Evolutionary conservation across 768 basidiomycete species (phyloP).

Genomic region (Tricholoma matsutake): DNA sequence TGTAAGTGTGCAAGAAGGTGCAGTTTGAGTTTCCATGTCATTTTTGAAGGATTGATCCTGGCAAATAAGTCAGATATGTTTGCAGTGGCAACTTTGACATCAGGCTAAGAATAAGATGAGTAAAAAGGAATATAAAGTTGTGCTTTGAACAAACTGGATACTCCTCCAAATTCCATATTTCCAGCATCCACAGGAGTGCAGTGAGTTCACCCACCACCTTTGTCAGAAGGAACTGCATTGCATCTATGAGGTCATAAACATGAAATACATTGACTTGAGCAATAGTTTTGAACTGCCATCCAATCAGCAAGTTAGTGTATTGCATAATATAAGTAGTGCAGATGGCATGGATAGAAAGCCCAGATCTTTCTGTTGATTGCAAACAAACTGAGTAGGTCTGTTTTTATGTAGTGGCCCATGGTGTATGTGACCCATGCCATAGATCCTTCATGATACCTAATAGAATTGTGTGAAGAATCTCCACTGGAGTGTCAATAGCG

Average conservation of each 20-base stretch:
- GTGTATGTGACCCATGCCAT: no score
- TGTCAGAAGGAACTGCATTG: conserved; percentile 22
- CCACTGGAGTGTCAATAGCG: conserved; percentile 32
- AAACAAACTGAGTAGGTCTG: no score
- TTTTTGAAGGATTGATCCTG: conserved; percentile 31
- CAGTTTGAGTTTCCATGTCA: conserved; percentile 33
- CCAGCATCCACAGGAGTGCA: conserved; percentile 39
- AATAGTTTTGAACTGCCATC: conserved; percentile 39
- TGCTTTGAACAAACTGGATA: conserved; percentile 27
- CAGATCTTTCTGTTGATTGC: conserved; percentile 29
- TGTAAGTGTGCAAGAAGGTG: conserved; percentile 33
- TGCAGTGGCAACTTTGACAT: conserved; percentile 24
- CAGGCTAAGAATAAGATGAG: conserved; percentile 17
- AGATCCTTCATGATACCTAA: no score
- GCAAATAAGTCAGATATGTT: conserved; percentile 37
- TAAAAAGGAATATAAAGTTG: not conserved
- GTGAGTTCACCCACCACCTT: conserved; percentile 31
- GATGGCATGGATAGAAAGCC: conserved; percentile 30
- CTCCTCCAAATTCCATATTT: conserved; percentile 33
- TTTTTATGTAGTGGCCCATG: no score
- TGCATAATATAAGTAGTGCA: conserved; percentile 41
- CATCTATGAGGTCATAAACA: conserved; percentile 30
- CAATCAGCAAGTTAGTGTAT: conserved; percentile 40
- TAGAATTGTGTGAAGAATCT: conserved; percentile 43
- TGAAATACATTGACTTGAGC: conserved; percentile 36